A percentile compares a stretch with the other conserved stretches of the same genome.
These are phyloP conservation scores for Strobilomyces confusus DNA, from an alignment of 768 basidiomycete species.

Conservation along the genomic window DNA sequence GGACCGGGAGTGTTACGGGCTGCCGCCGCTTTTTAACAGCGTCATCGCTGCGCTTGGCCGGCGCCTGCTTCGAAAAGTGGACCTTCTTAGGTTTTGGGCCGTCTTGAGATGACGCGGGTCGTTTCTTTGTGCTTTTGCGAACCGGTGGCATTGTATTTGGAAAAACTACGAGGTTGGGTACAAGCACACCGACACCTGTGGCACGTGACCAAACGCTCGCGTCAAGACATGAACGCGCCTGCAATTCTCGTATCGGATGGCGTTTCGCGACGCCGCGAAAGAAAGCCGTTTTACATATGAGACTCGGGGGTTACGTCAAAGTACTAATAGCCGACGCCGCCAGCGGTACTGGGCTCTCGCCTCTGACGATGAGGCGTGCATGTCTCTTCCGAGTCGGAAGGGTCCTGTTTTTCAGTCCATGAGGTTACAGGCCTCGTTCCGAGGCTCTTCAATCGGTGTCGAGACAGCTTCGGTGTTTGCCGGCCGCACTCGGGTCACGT, in stretches of 20 bases:
- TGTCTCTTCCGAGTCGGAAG: no score
- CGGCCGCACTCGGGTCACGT: slow-evolving; percentile 10
- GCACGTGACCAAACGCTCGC: slow-evolving; percentile 17
- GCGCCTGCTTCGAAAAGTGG: slow-evolving; percentile 37
- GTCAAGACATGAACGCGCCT: no score
- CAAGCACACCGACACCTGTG: slow-evolving; percentile 1
- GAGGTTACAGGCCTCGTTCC: no score
- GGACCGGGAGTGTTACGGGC: slow-evolving; percentile 47
- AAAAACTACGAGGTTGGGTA: neutral
- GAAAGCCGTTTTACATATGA: no score
- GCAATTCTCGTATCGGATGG: no score
- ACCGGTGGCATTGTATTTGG: slow-evolving; percentile 36
- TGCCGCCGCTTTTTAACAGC: slow-evolving; percentile 53
- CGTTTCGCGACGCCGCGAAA: no score
- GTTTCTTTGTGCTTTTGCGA: slow-evolving; percentile 47
- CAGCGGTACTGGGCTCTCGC: no score
- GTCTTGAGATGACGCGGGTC: slow-evolving; percentile 42
- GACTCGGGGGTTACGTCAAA: no score
- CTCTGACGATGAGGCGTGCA: no score
- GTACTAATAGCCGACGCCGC: no score
- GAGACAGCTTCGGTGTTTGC: slow-evolving; percentile 14
- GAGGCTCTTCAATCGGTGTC: no score
- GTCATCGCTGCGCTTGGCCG: slow-evolving; percentile 24
- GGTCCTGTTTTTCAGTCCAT: no score
- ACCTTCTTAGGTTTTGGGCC: slow-evolving; percentile 53